phyloP scores from a whole-genome alignment of 768 basidiomycete species.

The Myochromella boudieri region DNA sequence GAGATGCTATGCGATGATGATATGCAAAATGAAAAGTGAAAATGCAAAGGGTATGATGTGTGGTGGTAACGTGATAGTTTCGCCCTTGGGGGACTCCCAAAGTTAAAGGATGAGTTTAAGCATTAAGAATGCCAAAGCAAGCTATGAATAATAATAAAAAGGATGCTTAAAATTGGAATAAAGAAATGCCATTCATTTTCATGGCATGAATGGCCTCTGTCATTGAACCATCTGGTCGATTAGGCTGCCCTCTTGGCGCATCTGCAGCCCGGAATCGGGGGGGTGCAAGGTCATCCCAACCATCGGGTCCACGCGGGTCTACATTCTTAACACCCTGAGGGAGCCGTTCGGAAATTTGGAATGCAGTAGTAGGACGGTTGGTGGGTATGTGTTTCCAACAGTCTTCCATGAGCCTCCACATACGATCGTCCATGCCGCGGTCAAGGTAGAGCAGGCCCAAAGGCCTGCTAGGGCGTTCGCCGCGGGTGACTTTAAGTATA shows the following conservation, averaged over 20 bases:
- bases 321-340: not conserved
- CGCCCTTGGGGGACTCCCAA: too few relatives aligned
- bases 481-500: constrained; percentile 15
- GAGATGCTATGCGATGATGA: too few relatives aligned
- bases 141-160: too few relatives aligned
- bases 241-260: too few relatives aligned
- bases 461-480: constrained; percentile 5
- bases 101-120: too few relatives aligned
- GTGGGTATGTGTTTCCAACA: constrained; percentile 10
- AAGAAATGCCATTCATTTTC: constrained; percentile 3
- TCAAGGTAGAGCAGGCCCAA: not conserved
- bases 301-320: not conserved
- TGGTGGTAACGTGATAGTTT: too few relatives aligned
- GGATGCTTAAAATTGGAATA: not conserved
- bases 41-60: too few relatives aligned
- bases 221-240: constrained; percentile 1
- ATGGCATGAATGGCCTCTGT: constrained; percentile 1
- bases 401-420: constrained; percentile 11
- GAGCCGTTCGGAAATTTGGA: constrained; percentile 2
- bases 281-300: constrained; percentile 6
- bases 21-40: too few relatives aligned
- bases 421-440: constrained; percentile 8
- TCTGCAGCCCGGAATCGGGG: constrained; percentile 6
- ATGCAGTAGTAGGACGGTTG: not conserved
- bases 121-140: too few relatives aligned